Evolutionary conservation across 148 eudicot genomes (phyloP).

Genomic region (Amaranthus cruentus): DNA sequence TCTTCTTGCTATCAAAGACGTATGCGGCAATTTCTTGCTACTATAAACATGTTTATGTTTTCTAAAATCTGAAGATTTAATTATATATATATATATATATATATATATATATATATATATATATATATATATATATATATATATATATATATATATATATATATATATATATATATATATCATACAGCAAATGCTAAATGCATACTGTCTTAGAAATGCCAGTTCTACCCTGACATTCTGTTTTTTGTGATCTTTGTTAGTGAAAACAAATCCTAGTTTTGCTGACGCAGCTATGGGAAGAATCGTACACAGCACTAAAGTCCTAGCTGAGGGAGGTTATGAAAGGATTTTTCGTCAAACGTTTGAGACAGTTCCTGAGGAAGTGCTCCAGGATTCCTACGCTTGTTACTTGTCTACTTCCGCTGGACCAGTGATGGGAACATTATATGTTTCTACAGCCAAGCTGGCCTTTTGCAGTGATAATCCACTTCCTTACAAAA

Average conservation of each 20-base stretch:
- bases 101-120: too few relatives aligned
- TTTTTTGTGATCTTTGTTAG: conserved; percentile 31
- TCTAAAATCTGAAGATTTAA: too few relatives aligned
- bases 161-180: too few relatives aligned
- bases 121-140: too few relatives aligned
- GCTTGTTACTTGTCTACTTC: conserved; percentile 93
- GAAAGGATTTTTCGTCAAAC: conserved; percentile 83
- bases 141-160: too few relatives aligned
- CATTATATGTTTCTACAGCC: conserved; percentile 72
- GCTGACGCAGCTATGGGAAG: conserved; percentile 96
- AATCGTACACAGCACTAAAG: conserved; percentile 89
- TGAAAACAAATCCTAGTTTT: conserved; percentile 88
- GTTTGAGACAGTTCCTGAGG: conserved; percentile 89
- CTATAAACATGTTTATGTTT: too few relatives aligned
- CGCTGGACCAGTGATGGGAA: conserved; percentile 97
- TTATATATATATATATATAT: too few relatives aligned
- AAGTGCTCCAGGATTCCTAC: conserved; percentile 58
- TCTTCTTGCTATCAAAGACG: too few relatives aligned
- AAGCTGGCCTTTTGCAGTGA: conserved; percentile 95
- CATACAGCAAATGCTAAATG: background rate
- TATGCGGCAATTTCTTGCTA: too few relatives aligned
- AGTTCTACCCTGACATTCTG: background rate
- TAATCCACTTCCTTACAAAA: conserved; percentile 82
- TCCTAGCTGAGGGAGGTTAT: conserved; percentile 93
- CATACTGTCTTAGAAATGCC: background rate